Conservation (phyloP, 495 filamentous ascomycete species). For the Aspergillus incahuasiensis region DNA sequence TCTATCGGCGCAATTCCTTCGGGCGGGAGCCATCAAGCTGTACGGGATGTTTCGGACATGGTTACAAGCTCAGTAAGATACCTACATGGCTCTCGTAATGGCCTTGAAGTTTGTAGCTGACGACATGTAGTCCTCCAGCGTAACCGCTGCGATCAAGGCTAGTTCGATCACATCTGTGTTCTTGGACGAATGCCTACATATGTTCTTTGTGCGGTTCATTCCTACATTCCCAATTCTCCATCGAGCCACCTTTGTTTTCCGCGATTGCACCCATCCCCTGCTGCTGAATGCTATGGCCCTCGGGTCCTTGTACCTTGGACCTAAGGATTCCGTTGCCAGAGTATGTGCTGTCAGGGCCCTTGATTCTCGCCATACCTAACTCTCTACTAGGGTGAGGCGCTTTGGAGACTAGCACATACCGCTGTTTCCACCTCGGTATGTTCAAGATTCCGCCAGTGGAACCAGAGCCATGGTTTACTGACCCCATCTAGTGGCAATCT, state of each 20-base stretch:
- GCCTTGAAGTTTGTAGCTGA: not conserved
- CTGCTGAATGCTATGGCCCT: slow-evolving; percentile 48
- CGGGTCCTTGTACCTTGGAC: slow-evolving; percentile 45
- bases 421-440: slow-evolving; percentile 44
- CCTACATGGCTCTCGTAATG: not conserved
- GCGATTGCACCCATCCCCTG: slow-evolving; percentile 45
- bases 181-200: slow-evolving; percentile 45
- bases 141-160: slow-evolving; percentile 44
- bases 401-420: slow-evolving; percentile 46
- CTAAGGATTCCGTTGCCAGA: slow-evolving; percentile 41
- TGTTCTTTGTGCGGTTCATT: slow-evolving; percentile 49
- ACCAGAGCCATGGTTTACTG: not conserved
- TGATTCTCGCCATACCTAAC: not conserved
- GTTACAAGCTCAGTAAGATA: slow-evolving; percentile 41
- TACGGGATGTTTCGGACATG: slow-evolving; percentile 47
- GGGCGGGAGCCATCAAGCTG: slow-evolving; percentile 43
- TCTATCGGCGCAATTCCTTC: slow-evolving; percentile 38
- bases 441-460: not conserved
- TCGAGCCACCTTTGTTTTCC: slow-evolving; percentile 45
- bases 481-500: slow-evolving; percentile 36
- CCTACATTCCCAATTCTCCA: slow-evolving; percentile 48
- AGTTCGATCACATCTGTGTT: slow-evolving; percentile 47
- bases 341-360: slow-evolving; percentile 3
- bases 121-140: slow-evolving; percentile 34
- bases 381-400: slow-evolving; percentile 34